These are phyloP conservation scores for Yarrowia deformans DNA, from an alignment of 805 yeast genomes.

Conservation along the genomic window DNA sequence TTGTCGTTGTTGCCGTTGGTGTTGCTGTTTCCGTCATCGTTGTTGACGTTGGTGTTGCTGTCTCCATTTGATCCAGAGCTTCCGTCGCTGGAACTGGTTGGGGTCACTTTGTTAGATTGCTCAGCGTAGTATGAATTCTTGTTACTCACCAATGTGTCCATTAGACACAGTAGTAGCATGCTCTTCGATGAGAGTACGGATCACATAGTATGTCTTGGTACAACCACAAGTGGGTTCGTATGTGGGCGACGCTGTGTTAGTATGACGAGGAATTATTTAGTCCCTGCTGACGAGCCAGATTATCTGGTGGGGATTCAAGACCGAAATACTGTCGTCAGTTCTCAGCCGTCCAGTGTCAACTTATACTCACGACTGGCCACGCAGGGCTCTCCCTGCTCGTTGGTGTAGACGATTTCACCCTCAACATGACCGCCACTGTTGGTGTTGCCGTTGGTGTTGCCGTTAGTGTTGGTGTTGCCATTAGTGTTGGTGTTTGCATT, in stretches of 20 bases:
- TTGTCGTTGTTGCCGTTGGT: not conserved
- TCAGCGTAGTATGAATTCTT: too few relatives aligned
- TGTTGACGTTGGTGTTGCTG: not conserved
- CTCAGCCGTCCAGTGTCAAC: too few relatives aligned
- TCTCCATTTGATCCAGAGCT: not conserved
- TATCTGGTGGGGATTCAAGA: too few relatives aligned
- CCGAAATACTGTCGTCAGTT: too few relatives aligned
- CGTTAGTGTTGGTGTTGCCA: not conserved
- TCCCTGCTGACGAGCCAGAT: too few relatives aligned
- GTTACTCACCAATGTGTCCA: not conserved
- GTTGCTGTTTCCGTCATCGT: not conserved
- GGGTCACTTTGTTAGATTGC: not conserved
- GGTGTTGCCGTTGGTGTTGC: not conserved
- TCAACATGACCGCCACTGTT: not conserved
- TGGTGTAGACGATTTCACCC: not conserved
- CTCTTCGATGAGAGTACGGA: not conserved
- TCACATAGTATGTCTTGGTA: slow-evolving; percentile 1
- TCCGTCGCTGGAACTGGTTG: not conserved
- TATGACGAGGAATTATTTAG: not conserved
- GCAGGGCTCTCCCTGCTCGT: not conserved
- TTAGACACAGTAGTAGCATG: not conserved
- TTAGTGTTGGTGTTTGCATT: not conserved
- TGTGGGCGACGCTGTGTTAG: slow-evolving; percentile 1
- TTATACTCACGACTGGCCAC: slow-evolving; percentile 6
- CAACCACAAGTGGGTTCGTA: slow-evolving; percentile 1